Evolutionary conservation across 371 early-diverging fungal genomes (phyloP), one percentile per base, ranked within the genome.

Genomic region (Spiromyces aspiralis): DNA sequence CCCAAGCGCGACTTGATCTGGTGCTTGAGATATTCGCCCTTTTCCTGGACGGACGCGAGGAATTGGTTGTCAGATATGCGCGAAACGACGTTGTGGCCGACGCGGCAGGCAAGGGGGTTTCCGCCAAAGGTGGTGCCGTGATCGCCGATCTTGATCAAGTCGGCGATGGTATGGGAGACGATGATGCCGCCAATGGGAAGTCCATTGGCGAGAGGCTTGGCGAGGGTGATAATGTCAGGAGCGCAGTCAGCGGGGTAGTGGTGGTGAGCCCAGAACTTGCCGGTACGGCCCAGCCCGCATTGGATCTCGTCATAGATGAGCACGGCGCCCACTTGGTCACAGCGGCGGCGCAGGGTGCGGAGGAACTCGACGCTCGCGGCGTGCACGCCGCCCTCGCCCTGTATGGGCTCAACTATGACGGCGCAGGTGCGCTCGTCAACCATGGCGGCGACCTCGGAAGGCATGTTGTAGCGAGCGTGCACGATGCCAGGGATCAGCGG

Each of bases 111-210:
- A 41, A 94, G 65, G 12, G 95, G 94, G 56, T 82, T 84, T 43
- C 96, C 96, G 49, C 97, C 97, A 77, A 89, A 94, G 4, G 93
- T 95, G 2, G 95, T 94, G 45, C 97, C 95, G 59, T 95, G 96
- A 56, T 92, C 93, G 53, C 92, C 87, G 25, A 76, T 60, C 25
- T 77, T 76, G 65, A 95, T 82, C 53, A 76, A 59, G 19, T 76
- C 74, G 6, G 89, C 88, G n/a, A 94, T 87, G 52, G 72, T 64
- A 27, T 77, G 71, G 43, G 74, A 71, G 47, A 84, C 76, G 58
- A 94, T 55, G 54, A 84, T 77, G 25, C 95, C 95, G 61, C 95
- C 93, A 55, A 95, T 87, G n/a, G 97, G 97, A 13, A 93, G 67
- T 46, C 96, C 96, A 69, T 90, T 91, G 27, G 90, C 95, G 44